These are phyloP conservation scores for Daldinia vernicosa DNA, from an alignment of 495 filamentous ascomycete genomes.

Conservation along the genomic window DNA sequence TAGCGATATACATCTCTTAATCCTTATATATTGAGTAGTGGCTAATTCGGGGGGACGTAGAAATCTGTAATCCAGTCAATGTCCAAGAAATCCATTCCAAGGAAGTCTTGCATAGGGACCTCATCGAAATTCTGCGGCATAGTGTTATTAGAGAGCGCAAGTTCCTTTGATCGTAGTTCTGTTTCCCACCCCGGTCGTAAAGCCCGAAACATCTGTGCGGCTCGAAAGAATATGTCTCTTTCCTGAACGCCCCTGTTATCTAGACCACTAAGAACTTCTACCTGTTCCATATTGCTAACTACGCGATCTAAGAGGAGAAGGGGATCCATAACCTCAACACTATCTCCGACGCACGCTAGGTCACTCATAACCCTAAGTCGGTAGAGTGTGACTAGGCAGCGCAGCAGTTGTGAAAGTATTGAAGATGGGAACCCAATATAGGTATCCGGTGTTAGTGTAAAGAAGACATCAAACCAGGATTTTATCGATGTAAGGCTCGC, in stretches of 20 bases:
- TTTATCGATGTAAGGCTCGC: not conserved
- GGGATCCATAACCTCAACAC: not conserved
- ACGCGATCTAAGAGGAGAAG: not conserved
- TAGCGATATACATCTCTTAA: not conserved
- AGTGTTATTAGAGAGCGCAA: not conserved
- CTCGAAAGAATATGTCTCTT: not conserved
- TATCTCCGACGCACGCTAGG: not conserved
- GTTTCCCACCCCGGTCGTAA: not conserved
- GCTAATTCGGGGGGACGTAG: not conserved
- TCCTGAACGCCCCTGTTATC: not conserved
- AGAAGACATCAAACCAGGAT: slow-evolving; percentile 6
- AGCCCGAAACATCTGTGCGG: slow-evolving; percentile 1
- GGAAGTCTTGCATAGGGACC: not conserved
- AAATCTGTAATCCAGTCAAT: not conserved
- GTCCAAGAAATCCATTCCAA: not conserved
- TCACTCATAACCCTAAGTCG: not conserved
- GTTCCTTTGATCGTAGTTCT: not conserved
- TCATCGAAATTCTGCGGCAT: not conserved
- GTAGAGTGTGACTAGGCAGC: not conserved
- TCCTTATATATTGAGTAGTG: not conserved
- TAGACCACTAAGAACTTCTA: not conserved
- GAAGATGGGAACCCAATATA: slow-evolving; percentile 9
- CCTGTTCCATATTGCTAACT: not conserved
- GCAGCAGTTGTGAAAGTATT: slow-evolving; percentile 3
- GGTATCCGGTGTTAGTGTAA: not conserved